Evolutionary conservation across 1,284 basidiomycete species (phyloP).

Genomic region (Microbotryomycetes sp.): DNA sequence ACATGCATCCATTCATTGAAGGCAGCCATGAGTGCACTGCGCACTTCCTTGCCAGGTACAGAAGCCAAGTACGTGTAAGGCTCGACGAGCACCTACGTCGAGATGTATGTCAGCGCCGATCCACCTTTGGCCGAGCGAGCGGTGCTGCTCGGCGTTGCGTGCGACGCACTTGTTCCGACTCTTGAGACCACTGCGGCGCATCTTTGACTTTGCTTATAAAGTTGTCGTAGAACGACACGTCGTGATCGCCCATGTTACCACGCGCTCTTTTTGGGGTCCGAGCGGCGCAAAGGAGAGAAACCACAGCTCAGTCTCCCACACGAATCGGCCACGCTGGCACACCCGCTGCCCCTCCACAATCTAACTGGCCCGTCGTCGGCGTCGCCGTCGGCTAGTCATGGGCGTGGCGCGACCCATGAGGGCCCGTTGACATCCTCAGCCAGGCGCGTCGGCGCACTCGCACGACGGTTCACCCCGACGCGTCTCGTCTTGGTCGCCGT

Average conservation of each 20-base stretch:
- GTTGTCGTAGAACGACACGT: slow-evolving; percentile 34
- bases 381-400: background rate
- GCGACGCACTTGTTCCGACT: slow-evolving; percentile 41
- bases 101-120: background rate
- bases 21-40: slow-evolving; percentile 79
- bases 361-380: too few relatives aligned
- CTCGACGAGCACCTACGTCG: slow-evolving; percentile 46
- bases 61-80: slow-evolving; percentile 81
- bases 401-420: background rate
- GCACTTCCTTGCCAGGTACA: slow-evolving; percentile 88
- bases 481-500: slow-evolving; percentile 10
- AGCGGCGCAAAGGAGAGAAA: too few relatives aligned
- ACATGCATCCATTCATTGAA: slow-evolving; percentile 93
- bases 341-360: too few relatives aligned
- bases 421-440: too few relatives aligned
- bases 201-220: slow-evolving; percentile 35
- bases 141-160: background rate
- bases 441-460: background rate
- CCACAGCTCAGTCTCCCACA: too few relatives aligned
- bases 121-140: background rate
- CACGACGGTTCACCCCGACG: background rate
- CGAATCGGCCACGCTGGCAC: too few relatives aligned
- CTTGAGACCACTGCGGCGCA: slow-evolving; percentile 40
- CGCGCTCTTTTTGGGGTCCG: background rate
- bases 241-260: background rate